Base-by-base conservation (phyloP, 129 eudicot genomes). In the Chrysanthemum lavandulifolium region DNA sequence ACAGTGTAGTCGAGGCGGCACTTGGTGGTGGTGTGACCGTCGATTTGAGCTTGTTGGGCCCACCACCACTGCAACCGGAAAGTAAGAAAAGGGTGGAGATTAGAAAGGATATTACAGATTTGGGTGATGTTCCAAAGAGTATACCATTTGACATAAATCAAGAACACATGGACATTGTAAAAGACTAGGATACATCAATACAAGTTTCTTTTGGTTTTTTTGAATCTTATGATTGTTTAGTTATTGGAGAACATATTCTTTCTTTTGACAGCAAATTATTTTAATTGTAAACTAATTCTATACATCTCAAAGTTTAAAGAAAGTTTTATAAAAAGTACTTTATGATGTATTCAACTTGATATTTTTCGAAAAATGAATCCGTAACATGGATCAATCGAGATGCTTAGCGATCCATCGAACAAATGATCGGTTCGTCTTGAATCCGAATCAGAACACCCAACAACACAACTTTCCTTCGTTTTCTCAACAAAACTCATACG, bases 31-130 rank as follows among this genome's bases (percentile, higher is more conserved):
- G 86, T 56, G 91, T 81, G 48, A 79, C 81, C 6, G 50, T 95
- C 2, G 90, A 91, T 68, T 71, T 85, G 25, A 74, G 69, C 61
- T 67, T 68, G 60, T 59, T 95, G 18, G 97, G 92, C 13, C 76
- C 87, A 1, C 83, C 91, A 59, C 99, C 97, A 57, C 61, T 59
- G 13, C 89, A 86, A 40, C 62, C 63, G 23, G 90, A 83, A 80
- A 78, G 51, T 67, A 79, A 72, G 91, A 87, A 83, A 45, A 85
- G 79, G 40, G 75, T 73, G 77, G 81, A 63, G 58, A 76, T 73
- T 31, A 74, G 83, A 52, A 83, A 83, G 68, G 79, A 79, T 51
- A 73, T 76, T 67, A 50, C 70, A 1, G 82, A 75, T 31, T 63
- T 85, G 63, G 88, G 82, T 57, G 88, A 59, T 54, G 94, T 78